A percentile compares a stretch with the other conserved stretches of the same genome.
These are phyloP conservation scores for Fomitiporia mediterranea DNA, from an alignment of 1,284 basidiomycete species.

Conservation along the genomic window DNA sequence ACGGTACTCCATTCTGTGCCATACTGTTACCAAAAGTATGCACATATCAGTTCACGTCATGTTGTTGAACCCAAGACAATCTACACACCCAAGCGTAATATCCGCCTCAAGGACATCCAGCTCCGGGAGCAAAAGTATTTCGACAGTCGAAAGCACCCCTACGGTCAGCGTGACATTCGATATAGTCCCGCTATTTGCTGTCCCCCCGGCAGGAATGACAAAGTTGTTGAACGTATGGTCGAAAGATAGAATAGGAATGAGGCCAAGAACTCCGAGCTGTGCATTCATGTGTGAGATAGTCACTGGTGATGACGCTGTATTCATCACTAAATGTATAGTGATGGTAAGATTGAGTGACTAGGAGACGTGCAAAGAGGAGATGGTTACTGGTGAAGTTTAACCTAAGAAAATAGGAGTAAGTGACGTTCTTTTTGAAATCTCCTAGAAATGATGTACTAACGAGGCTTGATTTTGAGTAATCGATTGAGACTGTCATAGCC, in stretches of 20 bases:
- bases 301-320: conserved; percentile 3
- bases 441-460: background rate
- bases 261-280: conserved; percentile 3
- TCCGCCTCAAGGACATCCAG: conserved; percentile 36
- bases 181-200: conserved; percentile 36
- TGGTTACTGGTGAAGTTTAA: conserved; percentile 12
- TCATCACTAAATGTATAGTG: conserved; percentile 5
- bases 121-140: conserved; percentile 34
- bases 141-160: conserved; percentile 33
- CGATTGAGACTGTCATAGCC: background rate
- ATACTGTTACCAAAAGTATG: background rate
- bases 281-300: conserved; percentile 13
- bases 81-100: conserved; percentile 34
- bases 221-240: conserved; percentile 37
- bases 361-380: background rate
- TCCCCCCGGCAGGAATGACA: conserved; percentile 33
- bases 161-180: conserved; percentile 36
- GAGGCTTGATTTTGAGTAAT: conserved; percentile 7
- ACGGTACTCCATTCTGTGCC: conserved; percentile 10
- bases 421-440: background rate
- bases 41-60: background rate
- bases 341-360: too few relatives aligned
- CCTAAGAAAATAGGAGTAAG: background rate
- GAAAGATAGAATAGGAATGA: conserved; percentile 26
- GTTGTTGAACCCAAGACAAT: too few relatives aligned